A percentile compares a stretch with the other conserved stretches of the same genome.
Evolutionary conservation across 257 asterid genomes (phyloP).

Genomic region (Handroanthus guayacan): DNA sequence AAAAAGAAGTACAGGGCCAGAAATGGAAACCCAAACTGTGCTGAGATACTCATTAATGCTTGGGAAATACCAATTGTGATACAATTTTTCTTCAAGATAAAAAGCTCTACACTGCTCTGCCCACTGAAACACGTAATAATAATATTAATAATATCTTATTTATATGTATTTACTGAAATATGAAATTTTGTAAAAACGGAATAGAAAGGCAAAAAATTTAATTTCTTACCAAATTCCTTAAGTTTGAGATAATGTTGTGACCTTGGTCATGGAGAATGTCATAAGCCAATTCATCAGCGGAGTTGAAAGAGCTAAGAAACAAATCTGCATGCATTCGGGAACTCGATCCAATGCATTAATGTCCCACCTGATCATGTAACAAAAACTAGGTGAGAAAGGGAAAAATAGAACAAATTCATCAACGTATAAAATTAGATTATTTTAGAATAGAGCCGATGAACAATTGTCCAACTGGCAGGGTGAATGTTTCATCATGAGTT

Average conservation of each 20-base stretch:
- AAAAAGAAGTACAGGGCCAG: slow-evolving; percentile 48
- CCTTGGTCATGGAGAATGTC: slow-evolving; percentile 54
- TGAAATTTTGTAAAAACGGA: not conserved
- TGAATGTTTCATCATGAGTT: too few species aligned
- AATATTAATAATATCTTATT: too few species aligned
- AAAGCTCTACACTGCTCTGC: slow-evolving; percentile 47
- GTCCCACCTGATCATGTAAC: slow-evolving; percentile 44
- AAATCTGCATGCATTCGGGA: slow-evolving; percentile 54
- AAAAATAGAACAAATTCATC: too few species aligned
- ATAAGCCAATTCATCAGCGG: slow-evolving; percentile 50
- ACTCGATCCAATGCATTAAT: slow-evolving; percentile 48
- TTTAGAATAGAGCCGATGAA: too few species aligned
- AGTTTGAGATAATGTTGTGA: slow-evolving; percentile 46
- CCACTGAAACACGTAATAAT: slow-evolving; percentile 44
- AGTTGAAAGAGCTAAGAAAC: slow-evolving; percentile 54
- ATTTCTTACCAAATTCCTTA: slow-evolving; percentile 46
- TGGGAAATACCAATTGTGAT: slow-evolving; percentile 47
- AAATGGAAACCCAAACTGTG: slow-evolving; percentile 43
- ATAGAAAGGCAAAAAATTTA: not conserved
- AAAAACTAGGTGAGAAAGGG: too few species aligned
- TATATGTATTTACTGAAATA: too few species aligned
- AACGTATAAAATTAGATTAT: too few species aligned
- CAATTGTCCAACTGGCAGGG: too few species aligned
- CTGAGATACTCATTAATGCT: slow-evolving; percentile 51
- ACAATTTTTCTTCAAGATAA: slow-evolving; percentile 57